Conservation (phyloP, 1,284 basidiomycete genomes). For the Cystobasidium sp. region DNA sequence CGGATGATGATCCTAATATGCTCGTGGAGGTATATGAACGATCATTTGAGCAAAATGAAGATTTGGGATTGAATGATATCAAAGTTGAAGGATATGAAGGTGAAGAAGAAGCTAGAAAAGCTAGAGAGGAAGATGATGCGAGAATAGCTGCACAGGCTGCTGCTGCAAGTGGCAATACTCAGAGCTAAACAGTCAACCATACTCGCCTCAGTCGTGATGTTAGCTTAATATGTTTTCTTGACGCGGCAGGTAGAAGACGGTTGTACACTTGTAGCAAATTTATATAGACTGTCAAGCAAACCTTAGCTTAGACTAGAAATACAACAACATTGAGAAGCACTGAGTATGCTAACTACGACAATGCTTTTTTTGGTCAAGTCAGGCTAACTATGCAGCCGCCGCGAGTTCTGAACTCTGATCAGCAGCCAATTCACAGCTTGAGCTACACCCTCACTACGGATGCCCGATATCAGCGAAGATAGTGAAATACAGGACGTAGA, state of each 20-base stretch:
- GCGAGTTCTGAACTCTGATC: constrained; percentile 83
- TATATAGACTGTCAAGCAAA: background rate
- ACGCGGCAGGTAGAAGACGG: background rate
- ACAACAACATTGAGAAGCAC: constrained; percentile 20
- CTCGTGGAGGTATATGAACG: constrained; percentile 80
- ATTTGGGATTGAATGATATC: constrained; percentile 95
- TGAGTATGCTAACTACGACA: background rate
- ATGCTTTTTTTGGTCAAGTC: background rate
- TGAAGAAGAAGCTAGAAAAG: constrained; percentile 45
- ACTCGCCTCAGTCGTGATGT: background rate
- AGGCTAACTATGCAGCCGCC: constrained; percentile 8
- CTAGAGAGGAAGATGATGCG: constrained; percentile 39
- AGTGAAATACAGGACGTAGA: no score
- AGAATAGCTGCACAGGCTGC: constrained; percentile 38
- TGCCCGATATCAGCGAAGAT: background rate
- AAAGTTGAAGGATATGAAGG: constrained; percentile 77
- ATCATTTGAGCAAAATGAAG: constrained; percentile 90
- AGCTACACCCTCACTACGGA: constrained; percentile 76
- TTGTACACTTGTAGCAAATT: constrained; percentile 12
- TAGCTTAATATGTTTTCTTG: no score
- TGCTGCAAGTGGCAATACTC: constrained; percentile 19
- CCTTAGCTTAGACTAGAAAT: background rate
- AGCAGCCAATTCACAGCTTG: constrained; percentile 93
- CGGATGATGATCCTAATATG: constrained; percentile 72
- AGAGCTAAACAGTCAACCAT: background rate